Base-by-base conservation (phyloP, 129 eudicot species). In the Saussurea involucrata region DNA sequence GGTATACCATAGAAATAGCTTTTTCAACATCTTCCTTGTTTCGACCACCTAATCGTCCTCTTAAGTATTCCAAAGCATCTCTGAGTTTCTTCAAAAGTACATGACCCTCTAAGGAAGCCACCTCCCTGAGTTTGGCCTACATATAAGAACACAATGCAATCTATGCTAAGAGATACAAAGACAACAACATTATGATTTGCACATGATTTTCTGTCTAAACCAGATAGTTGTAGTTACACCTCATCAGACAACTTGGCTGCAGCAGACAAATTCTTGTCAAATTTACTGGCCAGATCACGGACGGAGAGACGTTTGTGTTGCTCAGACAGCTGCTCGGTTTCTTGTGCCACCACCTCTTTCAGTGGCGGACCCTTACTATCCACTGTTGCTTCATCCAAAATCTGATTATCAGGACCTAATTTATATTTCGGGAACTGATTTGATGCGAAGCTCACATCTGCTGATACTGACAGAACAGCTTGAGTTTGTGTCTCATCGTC, bases 281-380 rank as follows among this genome's bases (percentile, higher is more conserved):
- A 95, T 84, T 92, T 95, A 78, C 90, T 88, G 42, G 97, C 99
- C 15, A 95, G 88, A 72, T 92, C 99, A 20, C 99, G 93, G 60
- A 95, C 99, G 44, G 99, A 95, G 28, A 95, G 92, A 8, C 97
- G 99, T 78, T 86, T 85, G 73, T 95, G 97, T 75, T 95, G 99
- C 78, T 92, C 96, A 1, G 96, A 80, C 72, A 95, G 76, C 72
- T 90, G 91, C 31, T 82, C 77, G 28, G 90, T 92, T 81, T 95
- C 97, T 77, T 88, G 89, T 22, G 77, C 84, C 31, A 95, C 96
- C 36, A 92, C 92, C 82, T 95, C 99, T 81, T 95, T 95, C 64
- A 95, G 49, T 1, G 96, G 81, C 25, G 96, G 99, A 33, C 96
- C 92, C 68, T 82, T 85, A 46, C 71, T 85, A 37, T 92, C 89